Conservation (phyloP, 1,284 basidiomycete species). For the Somion occarium region DNA sequence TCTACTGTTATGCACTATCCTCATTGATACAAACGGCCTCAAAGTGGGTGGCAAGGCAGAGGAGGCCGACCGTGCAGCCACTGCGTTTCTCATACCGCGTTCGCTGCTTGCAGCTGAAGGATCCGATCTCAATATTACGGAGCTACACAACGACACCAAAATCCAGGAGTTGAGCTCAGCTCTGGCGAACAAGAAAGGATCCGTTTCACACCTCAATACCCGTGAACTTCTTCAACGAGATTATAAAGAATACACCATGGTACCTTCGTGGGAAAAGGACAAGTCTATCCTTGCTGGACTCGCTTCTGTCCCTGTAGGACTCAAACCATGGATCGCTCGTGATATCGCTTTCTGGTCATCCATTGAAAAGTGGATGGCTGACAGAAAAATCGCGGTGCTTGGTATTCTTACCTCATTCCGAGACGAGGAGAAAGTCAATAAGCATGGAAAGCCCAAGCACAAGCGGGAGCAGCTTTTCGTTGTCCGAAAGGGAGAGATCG, state of each 20-base stretch:
- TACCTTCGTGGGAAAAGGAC: conserved; percentile 35
- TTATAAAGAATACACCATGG: conserved; percentile 82
- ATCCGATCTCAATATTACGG: conserved; percentile 1
- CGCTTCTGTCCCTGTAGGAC: conserved; percentile 71
- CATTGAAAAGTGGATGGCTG: conserved; percentile 59
- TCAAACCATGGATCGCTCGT: conserved; percentile 48
- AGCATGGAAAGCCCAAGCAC: conserved; percentile 54
- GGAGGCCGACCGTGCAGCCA: conserved; percentile 49
- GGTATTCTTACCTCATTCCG: conserved; percentile 76
- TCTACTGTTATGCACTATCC: conserved; percentile 74
- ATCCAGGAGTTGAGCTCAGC: conserved; percentile 45
- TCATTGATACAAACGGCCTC: conserved; percentile 82
- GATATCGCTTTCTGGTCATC: conserved; percentile 40
- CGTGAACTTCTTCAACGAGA: conserved; percentile 84
- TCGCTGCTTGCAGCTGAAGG: conserved; percentile 30
- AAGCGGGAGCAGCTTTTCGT: conserved; percentile 69
- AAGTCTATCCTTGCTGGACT: conserved; percentile 54
- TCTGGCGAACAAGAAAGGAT: conserved; percentile 60
- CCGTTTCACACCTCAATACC: conserved; percentile 65
- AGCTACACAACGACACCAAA: conserved; percentile 29
- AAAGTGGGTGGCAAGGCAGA: conserved; percentile 75
- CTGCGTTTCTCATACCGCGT: conserved; percentile 50
- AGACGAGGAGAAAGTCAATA: conserved; percentile 34
- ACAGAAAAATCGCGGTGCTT: conserved; percentile 58
- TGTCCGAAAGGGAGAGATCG: conserved; percentile 31